Evolutionary conservation across 257 asterid species (phyloP).

Genomic region (Linderniella brevidens): DNA sequence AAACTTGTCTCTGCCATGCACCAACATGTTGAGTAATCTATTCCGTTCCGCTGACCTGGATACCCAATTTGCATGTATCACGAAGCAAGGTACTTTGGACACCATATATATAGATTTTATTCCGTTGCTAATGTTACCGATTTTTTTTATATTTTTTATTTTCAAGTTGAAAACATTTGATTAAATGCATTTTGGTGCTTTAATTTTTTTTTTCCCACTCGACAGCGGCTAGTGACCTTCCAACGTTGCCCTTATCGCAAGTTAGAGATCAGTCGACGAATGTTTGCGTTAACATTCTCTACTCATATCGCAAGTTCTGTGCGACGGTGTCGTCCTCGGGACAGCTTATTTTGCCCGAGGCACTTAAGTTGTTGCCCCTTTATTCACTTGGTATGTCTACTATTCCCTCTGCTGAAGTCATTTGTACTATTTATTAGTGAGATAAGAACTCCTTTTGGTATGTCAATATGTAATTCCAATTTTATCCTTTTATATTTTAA

Average conservation of each 20-base stretch:
- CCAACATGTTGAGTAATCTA: constrained; percentile 74
- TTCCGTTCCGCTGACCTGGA: constrained; percentile 96
- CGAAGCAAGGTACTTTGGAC: constrained; percentile 56
- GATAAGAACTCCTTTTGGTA: background rate
- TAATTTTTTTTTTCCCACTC: constrained; percentile 4
- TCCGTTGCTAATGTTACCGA: background rate
- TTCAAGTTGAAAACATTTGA: constrained; percentile 6
- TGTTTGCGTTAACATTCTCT: constrained; percentile 75
- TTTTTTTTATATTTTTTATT: constrained; percentile 9
- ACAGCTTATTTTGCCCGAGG: constrained; percentile 96
- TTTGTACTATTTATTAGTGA: too few species aligned
- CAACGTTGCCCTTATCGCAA: constrained; percentile 61
- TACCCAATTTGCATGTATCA: constrained; percentile 79
- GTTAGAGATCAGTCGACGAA: constrained; percentile 83
- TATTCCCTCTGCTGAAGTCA: constrained; percentile 9
- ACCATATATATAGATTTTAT: too few species aligned
- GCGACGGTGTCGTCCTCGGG: constrained; percentile 92
- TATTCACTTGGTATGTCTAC: constrained; percentile 68
- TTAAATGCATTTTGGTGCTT: background rate
- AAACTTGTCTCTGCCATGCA: constrained; percentile 85
- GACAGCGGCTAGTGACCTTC: constrained; percentile 81
- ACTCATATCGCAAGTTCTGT: constrained; percentile 87
- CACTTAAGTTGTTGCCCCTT: constrained; percentile 85
- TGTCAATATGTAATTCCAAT: too few species aligned
- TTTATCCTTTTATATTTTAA: background rate